Base-by-base conservation (phyloP, 192 early-diverging fungal genomes). In the Coemansia sp. region DNA sequence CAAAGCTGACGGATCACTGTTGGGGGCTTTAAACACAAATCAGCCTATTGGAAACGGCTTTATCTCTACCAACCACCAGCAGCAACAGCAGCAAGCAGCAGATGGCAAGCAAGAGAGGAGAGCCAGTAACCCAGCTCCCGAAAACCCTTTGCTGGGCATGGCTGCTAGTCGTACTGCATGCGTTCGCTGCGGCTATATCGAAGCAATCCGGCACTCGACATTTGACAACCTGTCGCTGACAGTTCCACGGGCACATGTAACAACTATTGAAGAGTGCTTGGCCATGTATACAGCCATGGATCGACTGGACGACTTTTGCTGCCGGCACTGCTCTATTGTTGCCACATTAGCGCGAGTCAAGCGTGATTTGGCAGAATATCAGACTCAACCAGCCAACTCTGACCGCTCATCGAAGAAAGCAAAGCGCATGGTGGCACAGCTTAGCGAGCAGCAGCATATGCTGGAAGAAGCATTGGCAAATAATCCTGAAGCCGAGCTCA, bases 161-260 rank as follows among this genome's bases (percentile, higher is more conserved):
- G 81, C 85, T 1, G 88, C 88, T 12, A 87, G 84, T 21, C 81
- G 84, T 35, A 83, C 86, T 12, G 82, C 82, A 6, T 89, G 88
- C 59, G 70, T 84, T 14, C 83, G 84, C 16, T 89, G 88, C 43
- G 84, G 82, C 12, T 85, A 89, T 43, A 87, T 84, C 0, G 86
- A 85, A n/a, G 85, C 85, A 2, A 88, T 88, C 40, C 81, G 86
- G 26, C 86, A 88, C 44, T 85, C 83, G 33, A 83, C 83, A 1
- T 87, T 89, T 67, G 87, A 87, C 48, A 87, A 87, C 42, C 65
- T 89, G 19, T 85, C 87, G 3, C 67, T 89, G 19, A 72, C 77
- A 14, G 79, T 87, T 15, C 87, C 87, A 5, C 63, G 70, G 56
- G 79, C 70, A 59, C 38, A 40, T 6, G 41, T 37, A 11, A 70